A percentile compares a stretch with the other conserved stretches of the same genome.
phyloP scores from a whole-genome alignment of 2,329 filamentous ascomycete species.

The Penicillium brasilianum region DNA sequence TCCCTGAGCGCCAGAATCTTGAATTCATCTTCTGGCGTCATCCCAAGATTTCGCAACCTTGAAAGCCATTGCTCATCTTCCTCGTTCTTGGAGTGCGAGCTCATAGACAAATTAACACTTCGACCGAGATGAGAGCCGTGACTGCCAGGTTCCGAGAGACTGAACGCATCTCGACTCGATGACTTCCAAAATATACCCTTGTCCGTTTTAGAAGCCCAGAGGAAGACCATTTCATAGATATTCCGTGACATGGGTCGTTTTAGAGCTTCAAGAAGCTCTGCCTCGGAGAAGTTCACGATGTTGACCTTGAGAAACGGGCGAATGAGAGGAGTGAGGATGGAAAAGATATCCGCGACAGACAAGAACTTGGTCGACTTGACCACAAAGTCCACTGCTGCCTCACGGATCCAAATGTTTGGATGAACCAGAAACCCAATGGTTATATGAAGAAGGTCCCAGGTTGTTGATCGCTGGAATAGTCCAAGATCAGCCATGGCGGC shows the following conservation, averaged over 20 bases:
- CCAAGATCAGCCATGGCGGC: slow-evolving; percentile 88
- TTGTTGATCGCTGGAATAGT: slow-evolving; percentile 79
- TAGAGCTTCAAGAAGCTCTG: slow-evolving; percentile 76
- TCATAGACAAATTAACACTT: slow-evolving; percentile 52
- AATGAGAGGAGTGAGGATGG: slow-evolving; percentile 80
- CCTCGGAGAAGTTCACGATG: slow-evolving; percentile 71
- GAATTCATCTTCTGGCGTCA: slow-evolving; percentile 81
- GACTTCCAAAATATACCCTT: slow-evolving; percentile 87
- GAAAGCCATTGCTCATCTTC: slow-evolving; percentile 95
- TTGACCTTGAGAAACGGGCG: slow-evolving; percentile 79
- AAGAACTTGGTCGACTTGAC: slow-evolving; percentile 76
- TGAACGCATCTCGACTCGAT: slow-evolving; percentile 72
- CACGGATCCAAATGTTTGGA: slow-evolving; percentile 92
- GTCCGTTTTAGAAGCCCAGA: slow-evolving; percentile 83
- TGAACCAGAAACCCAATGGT: slow-evolving; percentile 87
- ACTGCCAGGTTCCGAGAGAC: slow-evolving; percentile 64
- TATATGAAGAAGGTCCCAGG: slow-evolving; percentile 86
- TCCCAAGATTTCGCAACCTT: slow-evolving; percentile 80
- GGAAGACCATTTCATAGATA: slow-evolving; percentile 82
- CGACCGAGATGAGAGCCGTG: slow-evolving; percentile 61
- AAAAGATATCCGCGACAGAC: slow-evolving; percentile 78
- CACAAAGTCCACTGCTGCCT: slow-evolving; percentile 84
- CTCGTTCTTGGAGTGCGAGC: slow-evolving; percentile 74
- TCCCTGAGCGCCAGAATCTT: slow-evolving; percentile 86
- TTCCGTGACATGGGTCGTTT: slow-evolving; percentile 79